Evolutionary conservation across 2,329 filamentous ascomycete genomes (phyloP).

Genomic region (Chrysoporthe deuterocubensis): DNA sequence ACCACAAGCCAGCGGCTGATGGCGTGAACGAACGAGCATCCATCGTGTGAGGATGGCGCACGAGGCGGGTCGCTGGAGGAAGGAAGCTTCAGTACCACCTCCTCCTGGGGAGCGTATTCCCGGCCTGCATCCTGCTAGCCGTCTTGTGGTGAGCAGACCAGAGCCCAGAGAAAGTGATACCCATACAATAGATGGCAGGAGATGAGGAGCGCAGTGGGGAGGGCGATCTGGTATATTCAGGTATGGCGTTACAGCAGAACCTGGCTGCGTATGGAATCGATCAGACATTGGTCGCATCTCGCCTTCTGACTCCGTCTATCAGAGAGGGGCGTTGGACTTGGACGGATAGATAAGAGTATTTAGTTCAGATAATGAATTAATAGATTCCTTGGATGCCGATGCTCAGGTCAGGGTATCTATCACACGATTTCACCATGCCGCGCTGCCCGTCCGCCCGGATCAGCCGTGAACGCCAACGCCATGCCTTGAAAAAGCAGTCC

Average conservation of each 20-base stretch:
- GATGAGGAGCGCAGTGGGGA: not conserved
- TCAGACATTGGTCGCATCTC: no score
- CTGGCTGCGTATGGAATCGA: no score
- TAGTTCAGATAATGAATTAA: not conserved
- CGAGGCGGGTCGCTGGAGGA: not conserved
- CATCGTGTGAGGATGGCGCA: not conserved
- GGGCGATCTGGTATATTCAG: no score
- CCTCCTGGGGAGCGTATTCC: not conserved
- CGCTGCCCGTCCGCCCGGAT: not conserved
- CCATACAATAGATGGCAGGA: constrained; percentile 3
- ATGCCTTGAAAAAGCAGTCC: not conserved
- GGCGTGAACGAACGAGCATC: constrained; percentile 29
- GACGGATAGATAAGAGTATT: not conserved
- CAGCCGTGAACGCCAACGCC: constrained; percentile 20
- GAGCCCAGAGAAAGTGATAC: constrained; percentile 17
- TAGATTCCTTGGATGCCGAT: constrained; percentile 7
- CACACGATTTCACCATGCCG: constrained; percentile 14
- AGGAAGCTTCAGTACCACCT: not conserved
- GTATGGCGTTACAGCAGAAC: no score
- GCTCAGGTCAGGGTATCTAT: constrained; percentile 5
- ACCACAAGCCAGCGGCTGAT: constrained; percentile 35
- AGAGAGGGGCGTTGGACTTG: no score
- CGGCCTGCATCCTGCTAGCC: not conserved
- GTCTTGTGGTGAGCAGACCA: not conserved
- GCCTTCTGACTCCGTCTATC: no score